Conservation (phyloP, 306 rosid genomes). For the Benincasa hispida region DNA sequence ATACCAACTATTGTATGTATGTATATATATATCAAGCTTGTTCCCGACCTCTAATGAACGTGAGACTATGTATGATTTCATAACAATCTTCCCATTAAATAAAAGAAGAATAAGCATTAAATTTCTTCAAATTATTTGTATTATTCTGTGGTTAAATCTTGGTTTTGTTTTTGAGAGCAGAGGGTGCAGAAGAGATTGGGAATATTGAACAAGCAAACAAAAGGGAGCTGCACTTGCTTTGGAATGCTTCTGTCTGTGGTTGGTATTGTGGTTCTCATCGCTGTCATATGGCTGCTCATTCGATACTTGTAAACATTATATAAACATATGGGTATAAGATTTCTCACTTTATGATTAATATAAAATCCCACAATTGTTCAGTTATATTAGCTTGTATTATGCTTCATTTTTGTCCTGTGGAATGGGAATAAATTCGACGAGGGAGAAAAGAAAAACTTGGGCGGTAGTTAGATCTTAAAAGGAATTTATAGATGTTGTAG, state of each 20-base stretch:
- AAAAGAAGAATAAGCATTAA: not conserved
- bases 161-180: slow-evolving; percentile 8
- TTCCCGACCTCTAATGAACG: not conserved
- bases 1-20: not conserved
- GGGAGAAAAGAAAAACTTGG: not conserved
- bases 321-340: not conserved
- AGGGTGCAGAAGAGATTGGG: slow-evolving; percentile 21
- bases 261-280: slow-evolving; percentile 10
- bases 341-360: not conserved
- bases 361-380: not conserved
- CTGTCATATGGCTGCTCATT: slow-evolving; percentile 13
- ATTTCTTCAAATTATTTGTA: not conserved
- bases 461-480: not conserved
- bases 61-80: not conserved
- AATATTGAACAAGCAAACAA: slow-evolving; percentile 19
- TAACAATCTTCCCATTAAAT: not conserved
- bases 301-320: slow-evolving; percentile 11
- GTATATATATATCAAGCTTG: not conserved
- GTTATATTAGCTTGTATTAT: not conserved
- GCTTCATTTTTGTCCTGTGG: not conserved
- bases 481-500: not conserved
- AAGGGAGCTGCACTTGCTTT: slow-evolving; percentile 23
- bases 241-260: slow-evolving; percentile 17
- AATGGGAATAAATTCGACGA: not conserved
- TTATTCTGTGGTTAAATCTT: not conserved